These are phyloP conservation scores for Boletus subparvulus DNA, from an alignment of 768 basidiomycete genomes.

Conservation along the genomic window DNA sequence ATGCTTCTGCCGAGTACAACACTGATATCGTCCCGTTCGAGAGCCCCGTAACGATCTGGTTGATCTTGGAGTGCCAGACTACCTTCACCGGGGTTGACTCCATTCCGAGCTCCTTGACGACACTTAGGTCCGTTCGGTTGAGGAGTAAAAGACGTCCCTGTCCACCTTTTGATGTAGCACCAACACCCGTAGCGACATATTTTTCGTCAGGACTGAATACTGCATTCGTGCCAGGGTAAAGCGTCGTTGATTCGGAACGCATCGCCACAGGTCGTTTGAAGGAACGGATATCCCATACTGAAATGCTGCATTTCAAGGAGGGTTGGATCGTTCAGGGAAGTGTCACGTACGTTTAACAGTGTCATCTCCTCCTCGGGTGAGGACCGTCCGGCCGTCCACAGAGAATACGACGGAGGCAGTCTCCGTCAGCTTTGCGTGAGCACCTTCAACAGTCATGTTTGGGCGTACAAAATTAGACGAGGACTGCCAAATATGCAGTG, in stretches of 20 bases:
- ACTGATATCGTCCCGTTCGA: constrained; percentile 87
- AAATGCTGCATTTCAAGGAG: constrained; percentile 1
- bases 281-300: constrained; percentile 93
- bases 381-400: constrained; percentile 79
- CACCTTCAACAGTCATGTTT: constrained; percentile 79
- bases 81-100: constrained; percentile 86
- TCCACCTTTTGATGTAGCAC: constrained; percentile 62
- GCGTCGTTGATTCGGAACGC: constrained; percentile 61
- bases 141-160: constrained; percentile 75
- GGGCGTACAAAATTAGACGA: constrained; percentile 93
- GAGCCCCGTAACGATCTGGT: constrained; percentile 88
- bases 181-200: constrained; percentile 81
- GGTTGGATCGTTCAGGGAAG: background rate
- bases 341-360: constrained; percentile 86
- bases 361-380: constrained; percentile 92
- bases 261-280: constrained; percentile 86
- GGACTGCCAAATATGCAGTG: constrained; percentile 90
- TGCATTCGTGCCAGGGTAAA: constrained; percentile 93
- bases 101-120: constrained; percentile 64
- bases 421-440: constrained; percentile 83
- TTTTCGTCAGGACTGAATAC: constrained; percentile 95
- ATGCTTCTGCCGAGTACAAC: constrained; percentile 88
- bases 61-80: constrained; percentile 95
- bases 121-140: constrained; percentile 65
- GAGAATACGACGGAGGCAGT: constrained; percentile 88